Percentiles rank a stretch among this genome's conserved stretches.
phyloP scores from a whole-genome alignment of 1,284 basidiomycete genomes.

The Boletus holoroseus region DNA sequence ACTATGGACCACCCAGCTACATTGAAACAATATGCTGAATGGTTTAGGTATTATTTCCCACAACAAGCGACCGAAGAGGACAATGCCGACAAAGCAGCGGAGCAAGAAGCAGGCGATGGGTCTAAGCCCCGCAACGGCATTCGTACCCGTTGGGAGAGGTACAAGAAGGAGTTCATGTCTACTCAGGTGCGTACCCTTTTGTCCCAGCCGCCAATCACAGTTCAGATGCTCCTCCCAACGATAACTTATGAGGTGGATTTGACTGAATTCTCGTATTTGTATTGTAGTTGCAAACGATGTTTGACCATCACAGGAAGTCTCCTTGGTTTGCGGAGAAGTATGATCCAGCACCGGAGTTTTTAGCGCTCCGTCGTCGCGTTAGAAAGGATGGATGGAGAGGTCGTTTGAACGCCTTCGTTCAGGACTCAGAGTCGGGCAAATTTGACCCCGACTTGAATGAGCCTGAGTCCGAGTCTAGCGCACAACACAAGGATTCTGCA shows the following conservation, averaged over 20 bases:
- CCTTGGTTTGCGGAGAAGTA: conserved; percentile 96
- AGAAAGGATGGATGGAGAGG: conserved; percentile 79
- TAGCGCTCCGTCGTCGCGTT: conserved; percentile 65
- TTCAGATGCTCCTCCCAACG: conserved; percentile 13
- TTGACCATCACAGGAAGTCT: conserved; percentile 84
- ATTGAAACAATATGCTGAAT: conserved; percentile 83
- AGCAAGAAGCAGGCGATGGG: conserved; percentile 73
- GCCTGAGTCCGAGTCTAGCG: conserved; percentile 43
- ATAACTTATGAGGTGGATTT: conserved; percentile 20
- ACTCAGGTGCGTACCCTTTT: conserved; percentile 63
- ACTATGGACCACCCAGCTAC: conserved; percentile 77
- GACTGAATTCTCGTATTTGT: conserved; percentile 36
- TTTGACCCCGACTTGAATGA: conserved; percentile 71
- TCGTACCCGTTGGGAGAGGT: conserved; percentile 80
- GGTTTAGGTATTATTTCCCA: conserved; percentile 80
- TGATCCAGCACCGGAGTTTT: conserved; percentile 65
- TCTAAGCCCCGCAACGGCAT: conserved; percentile 76
- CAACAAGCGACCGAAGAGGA: conserved; percentile 75
- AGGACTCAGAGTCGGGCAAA: conserved; percentile 76
- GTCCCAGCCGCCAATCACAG: conserved; percentile 13
- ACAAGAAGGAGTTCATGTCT: conserved; percentile 82
- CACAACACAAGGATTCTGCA: conserved; percentile 46
- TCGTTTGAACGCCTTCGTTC: conserved; percentile 63
- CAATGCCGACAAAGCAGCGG: conserved; percentile 71
- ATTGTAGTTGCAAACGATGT: conserved; percentile 83